Percentiles rank a stretch among this genome's conserved stretches.
These are phyloP conservation scores for Rhodotorula taiwanensis DNA, from an alignment of 768 basidiomycete species.

Conservation along the genomic window DNA sequence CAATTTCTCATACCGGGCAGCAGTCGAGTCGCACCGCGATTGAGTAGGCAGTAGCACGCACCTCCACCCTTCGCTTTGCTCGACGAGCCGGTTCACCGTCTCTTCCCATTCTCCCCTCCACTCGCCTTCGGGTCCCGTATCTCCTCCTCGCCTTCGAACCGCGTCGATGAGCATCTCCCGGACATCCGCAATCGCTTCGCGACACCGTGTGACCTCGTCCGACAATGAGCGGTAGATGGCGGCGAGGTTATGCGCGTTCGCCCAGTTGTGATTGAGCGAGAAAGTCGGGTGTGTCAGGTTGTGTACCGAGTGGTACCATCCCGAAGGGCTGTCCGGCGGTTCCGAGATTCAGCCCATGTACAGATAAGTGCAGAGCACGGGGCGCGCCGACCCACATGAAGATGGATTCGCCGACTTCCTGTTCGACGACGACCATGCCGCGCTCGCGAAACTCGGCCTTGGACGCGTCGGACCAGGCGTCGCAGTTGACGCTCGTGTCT, in stretches of 20 bases:
- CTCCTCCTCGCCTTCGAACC: neutral
- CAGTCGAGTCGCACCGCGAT: too few relatives aligned
- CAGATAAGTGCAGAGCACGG: neutral
- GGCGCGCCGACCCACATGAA: conserved; percentile 17
- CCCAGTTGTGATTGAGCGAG: conserved; percentile 39
- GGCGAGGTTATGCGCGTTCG: conserved; percentile 28
- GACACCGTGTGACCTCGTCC: conserved; percentile 13
- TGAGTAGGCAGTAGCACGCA: too few relatives aligned
- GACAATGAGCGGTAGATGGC: conserved; percentile 22
- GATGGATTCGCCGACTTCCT: conserved; percentile 10
- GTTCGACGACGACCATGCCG: conserved; percentile 20
- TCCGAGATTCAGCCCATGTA: neutral
- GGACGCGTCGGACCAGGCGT: conserved; percentile 3
- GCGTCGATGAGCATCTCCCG: conserved; percentile 18
- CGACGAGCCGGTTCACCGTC: conserved; percentile 29
- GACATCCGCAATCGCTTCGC: conserved; percentile 32
- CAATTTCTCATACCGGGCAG: neutral
- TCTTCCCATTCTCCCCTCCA: conserved; percentile 30
- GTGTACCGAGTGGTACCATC: conserved; percentile 32
- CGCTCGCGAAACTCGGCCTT: neutral
- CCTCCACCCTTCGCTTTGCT: conserved; percentile 37
- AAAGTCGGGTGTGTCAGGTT: conserved; percentile 34
- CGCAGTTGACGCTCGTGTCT: conserved; percentile 12
- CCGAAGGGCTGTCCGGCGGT: conserved; percentile 25
- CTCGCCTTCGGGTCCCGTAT: neutral